phyloP scores from a whole-genome alignment of 2,329 filamentous ascomycete genomes.

The Alternaria metachromatica region DNA sequence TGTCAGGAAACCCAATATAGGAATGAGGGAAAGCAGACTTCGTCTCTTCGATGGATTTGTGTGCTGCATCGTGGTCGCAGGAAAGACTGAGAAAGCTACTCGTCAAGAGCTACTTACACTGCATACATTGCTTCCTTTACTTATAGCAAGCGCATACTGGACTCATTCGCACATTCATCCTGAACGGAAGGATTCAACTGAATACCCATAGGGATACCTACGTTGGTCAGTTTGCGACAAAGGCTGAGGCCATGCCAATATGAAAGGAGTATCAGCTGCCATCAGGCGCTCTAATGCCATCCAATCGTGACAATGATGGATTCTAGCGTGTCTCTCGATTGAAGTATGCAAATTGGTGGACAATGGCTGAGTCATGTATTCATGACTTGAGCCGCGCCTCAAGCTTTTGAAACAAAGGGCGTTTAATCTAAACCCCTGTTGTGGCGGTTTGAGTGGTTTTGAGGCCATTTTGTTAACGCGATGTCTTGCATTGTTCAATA shows the following conservation, averaged over 20 bases:
- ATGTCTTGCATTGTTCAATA: not conserved
- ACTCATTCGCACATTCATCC: not conserved
- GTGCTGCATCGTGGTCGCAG: not conserved
- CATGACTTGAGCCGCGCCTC: not conserved
- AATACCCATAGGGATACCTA: not conserved
- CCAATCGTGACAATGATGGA: not conserved
- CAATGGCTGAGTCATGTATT: not conserved
- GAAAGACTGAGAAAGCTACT: not conserved
- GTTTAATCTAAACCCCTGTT: not conserved
- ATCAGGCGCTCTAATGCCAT: not conserved
- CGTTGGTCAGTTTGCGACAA: not conserved
- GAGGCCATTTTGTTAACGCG: not conserved
- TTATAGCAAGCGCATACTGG: not conserved
- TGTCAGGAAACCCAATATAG: not conserved
- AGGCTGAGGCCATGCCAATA: not conserved
- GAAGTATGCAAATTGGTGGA: not conserved
- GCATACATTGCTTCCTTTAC: not conserved
- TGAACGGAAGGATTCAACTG: not conserved
- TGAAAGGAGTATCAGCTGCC: not conserved
- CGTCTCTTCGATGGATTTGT: not conserved
- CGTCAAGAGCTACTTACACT: not conserved
- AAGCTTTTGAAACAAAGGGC: not conserved
- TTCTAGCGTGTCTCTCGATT: not conserved
- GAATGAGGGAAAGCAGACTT: not conserved
- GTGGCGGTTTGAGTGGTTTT: slow-evolving; percentile 2